Base-by-base conservation (phyloP, 192 early-diverging fungal genomes). In the Umbelopsis isabellina region DNA sequence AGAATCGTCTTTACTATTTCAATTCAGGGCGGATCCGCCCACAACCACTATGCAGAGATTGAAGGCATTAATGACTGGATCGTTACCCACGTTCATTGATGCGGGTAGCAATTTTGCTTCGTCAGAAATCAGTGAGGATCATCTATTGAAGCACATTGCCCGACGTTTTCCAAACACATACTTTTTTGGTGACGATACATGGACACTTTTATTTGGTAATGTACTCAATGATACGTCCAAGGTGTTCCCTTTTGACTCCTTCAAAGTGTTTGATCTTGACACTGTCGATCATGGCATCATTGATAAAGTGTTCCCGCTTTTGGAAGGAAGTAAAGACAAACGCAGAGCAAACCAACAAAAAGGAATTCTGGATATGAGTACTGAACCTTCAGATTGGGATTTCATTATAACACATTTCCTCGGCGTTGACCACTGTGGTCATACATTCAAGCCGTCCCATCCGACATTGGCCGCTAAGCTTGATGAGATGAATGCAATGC, bases 341-440 rank as follows among this genome's bases (percentile, higher is more conserved):
- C 30, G 11, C 51, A 52, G 51, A 30, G 33, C 0, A 12, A 11
- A 2, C 13, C 6, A 37, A 33, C 7, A 23, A 25, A 22, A 25
- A 21, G 18, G 2, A 2, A 35, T 1, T n/a, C 0, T n/a, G 30
- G 33, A 15, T 77, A 82, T 51, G 35, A 47, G 7, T 65, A 30
- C 74, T 3, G 69, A 77, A 30, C 18, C 12, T 18, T 61, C 55
- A 30, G 71, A 72, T 21, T 97, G 94, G 95, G 87, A 94, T 61
- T 74, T 97, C 15, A 69, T 93, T 47, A 89, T 99, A 66, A 95
- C 95, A 0, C 97, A 99, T 69, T 93, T 96, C 37, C 79, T 99
- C 2, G 97, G 97, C 0, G 94, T 99, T 0, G 96, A 99, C 83
- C 97, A 99, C 74, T 94, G 92, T 48, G 97, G 97, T 0, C 97